Evolutionary conservation across 768 basidiomycete species (phyloP), one percentile per base, ranked within the genome.

Genomic region (Kwoniella pini): DNA sequence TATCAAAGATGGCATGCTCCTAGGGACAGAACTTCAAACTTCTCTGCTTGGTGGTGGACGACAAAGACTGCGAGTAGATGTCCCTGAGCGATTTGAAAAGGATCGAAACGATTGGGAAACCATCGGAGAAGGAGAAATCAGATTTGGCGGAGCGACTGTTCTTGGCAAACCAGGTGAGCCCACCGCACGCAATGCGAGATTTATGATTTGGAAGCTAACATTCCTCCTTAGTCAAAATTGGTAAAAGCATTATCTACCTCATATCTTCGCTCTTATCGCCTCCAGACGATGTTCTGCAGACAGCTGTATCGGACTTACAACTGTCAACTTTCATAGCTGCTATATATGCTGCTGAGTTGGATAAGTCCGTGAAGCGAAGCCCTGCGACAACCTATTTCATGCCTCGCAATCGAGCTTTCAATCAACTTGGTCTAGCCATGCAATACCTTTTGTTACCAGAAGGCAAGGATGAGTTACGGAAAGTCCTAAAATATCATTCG

Each of bases 291-390:
- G 84, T 87, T 13, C 81, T 98, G 40, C 85, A 88, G 74, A 87
- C 89, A 5, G 87, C 90, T 13, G 81, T 94, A 15, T 88, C 91
- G 2, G 75, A 84, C 55, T 83, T 96, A n/a, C 87, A 91, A 39
- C 83, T 92, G 17, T 97, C 95, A 2, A 85, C 87, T 19, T 99
- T 94, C 80, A 84, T 98, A 48, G 92, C 93, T 0, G 87, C 91
- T 6, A 81, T 92, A 26, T 93, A 91, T 76, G 90, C 95, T 1
- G 88, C 91, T 11, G 85, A 85, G 11, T 84, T 97, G 48, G 89
- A 90, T 9, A 86, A 89, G 30, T 82, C 79, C 21, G 71, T 81
- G 79, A 91, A 59, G 83, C 85, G 71, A 81, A 84, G 83, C 22
- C 87, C 89, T 3, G 85, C 84, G 7, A 87, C 88, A 0, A 88